Evolutionary conservation across 2,329 filamentous ascomycete genomes (phyloP), one percentile per base, ranked within the genome.

Genomic region (Dothistroma pini): DNA sequence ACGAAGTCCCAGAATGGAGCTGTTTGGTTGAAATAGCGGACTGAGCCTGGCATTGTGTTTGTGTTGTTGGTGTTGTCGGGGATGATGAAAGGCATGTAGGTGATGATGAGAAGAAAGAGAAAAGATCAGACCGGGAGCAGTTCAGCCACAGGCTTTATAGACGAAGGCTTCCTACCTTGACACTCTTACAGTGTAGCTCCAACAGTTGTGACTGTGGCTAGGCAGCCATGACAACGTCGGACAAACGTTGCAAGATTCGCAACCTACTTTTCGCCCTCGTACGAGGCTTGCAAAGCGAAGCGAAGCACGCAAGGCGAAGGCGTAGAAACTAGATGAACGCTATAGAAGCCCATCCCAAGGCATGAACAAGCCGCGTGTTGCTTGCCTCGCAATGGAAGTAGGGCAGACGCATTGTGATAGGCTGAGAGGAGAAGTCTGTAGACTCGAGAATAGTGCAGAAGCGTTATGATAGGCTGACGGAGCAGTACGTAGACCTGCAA

Each of bases 1-100:
- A 84, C 67, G 62, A 81, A 82, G 70, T 85, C 81, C 83, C 83
- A 84, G 70, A 85, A 83, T 56, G 81, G 80, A 67, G 79, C 77
- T 4, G 77, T 77, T 58, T 79, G 76, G 61, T 84, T 83, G 75
- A 83, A 78, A 70, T 83, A 80, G 60, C 78, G 76, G 62, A 84
- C 74, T 66, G 80, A 80, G 69, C 82, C 78, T 82, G 84, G 84
- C 60, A 71, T 79, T 66, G 54, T 59, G 63, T 54, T 66, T 56
- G 38, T 64, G 44, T 54, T 63, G 61, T 63, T 66, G 41, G 38
- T 60, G 61, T 63, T 63, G 58, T 41, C 54, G 49, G 35, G n/a
- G 31, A 47, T 51, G 56, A 21, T 21, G 31, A 19, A 21, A 35
- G 51, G 51, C 51, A 35, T 57, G 57, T 62, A 54, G 35, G 50